Percentiles rank a stretch among this genome's conserved stretches.
Evolutionary conservation across 768 basidiomycete genomes (phyloP).

Genomic region (Fistulinella prunicolor): DNA sequence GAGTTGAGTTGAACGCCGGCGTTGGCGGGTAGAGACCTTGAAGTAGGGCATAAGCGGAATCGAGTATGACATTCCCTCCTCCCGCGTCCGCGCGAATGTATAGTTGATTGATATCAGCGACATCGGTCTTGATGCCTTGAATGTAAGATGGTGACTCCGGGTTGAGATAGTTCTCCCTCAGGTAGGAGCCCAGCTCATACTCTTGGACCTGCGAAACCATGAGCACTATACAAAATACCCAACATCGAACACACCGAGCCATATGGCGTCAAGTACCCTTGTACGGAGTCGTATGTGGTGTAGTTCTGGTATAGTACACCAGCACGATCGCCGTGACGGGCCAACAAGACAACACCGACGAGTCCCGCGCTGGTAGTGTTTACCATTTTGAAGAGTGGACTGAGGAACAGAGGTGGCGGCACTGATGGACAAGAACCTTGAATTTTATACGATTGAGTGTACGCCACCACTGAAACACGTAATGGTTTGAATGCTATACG

Average conservation of each 20-base stretch:
- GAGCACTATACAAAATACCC: background rate
- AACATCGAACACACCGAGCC: conserved; percentile 53
- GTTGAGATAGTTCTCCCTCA: conserved; percentile 65
- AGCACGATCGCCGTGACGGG: conserved; percentile 73
- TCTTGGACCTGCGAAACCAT: conserved; percentile 42
- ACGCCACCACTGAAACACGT: too few species aligned
- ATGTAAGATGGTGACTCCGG: conserved; percentile 63
- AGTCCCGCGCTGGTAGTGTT: conserved; percentile 33
- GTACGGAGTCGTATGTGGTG: conserved; percentile 58
- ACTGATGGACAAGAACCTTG: too few species aligned
- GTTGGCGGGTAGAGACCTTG: conserved; percentile 85
- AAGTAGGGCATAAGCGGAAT: conserved; percentile 77
- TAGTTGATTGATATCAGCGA: conserved; percentile 67
- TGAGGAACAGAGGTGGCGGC: too few species aligned
- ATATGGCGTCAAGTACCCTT: conserved; percentile 68
- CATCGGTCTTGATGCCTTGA: conserved; percentile 58
- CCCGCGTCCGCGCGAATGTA: conserved; percentile 78
- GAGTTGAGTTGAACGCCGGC: conserved; percentile 55
- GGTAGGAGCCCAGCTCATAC: conserved; percentile 53
- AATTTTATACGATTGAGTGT: conserved; percentile 12
- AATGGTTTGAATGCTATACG: too few species aligned
- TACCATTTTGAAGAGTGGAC: conserved; percentile 23
- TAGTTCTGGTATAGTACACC: conserved; percentile 66
- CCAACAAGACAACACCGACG: conserved; percentile 71
- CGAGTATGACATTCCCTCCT: conserved; percentile 75